Evolutionary conservation across 345 rosid species (phyloP), one percentile per base, ranked within the genome.

Genomic region (Camelina laxa): DNA sequence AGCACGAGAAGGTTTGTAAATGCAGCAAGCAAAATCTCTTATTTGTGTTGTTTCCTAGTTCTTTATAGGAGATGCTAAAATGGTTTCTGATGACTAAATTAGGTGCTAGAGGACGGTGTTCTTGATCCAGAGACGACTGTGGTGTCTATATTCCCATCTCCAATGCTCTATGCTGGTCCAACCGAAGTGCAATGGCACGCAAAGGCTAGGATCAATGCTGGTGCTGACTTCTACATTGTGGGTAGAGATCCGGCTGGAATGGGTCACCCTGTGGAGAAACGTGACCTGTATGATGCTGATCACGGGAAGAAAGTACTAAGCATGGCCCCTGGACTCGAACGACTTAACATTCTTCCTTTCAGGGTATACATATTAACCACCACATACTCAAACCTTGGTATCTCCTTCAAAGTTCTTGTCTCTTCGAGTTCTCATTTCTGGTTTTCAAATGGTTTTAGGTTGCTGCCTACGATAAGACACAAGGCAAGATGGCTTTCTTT

Each of bases 161-260:
- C 98, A 2, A 94, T 94, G 98, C 96, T 86, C 64, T 94, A 94
- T 67, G 97, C 95, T 35, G 98, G 98, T 69, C 98, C 98, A 27
- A 94, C 98, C 12, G 98, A 94, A 87, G 98, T 94, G 61, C 98
- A 93, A 80, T 93, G 98, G 98, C 98, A 93, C 41, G 98, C 98
- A 35, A 91, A 93, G 74, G 94, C 97, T 76, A 85, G 97, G 66
- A 91, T 93, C 66, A 93, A 93, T 75, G 98, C 97, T 0, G 98
- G 97, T 44, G 98, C 98, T 41, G 87, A 94, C 82, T 94, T 94
- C 70, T 94, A 94, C 85, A 94, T 94, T 67, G 98, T 94, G 5
- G 98, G 98, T 62, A 83, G 98, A 65, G 98, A 94, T 70, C 98
- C 98, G 0, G 98, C 98, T 21, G 98, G 98, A 76, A 94, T 94